A percentile compares a stretch with the other conserved stretches of the same genome.
Conservation (phyloP, 106 monocot species). For the Dactylorhiza incarnata region DNA sequence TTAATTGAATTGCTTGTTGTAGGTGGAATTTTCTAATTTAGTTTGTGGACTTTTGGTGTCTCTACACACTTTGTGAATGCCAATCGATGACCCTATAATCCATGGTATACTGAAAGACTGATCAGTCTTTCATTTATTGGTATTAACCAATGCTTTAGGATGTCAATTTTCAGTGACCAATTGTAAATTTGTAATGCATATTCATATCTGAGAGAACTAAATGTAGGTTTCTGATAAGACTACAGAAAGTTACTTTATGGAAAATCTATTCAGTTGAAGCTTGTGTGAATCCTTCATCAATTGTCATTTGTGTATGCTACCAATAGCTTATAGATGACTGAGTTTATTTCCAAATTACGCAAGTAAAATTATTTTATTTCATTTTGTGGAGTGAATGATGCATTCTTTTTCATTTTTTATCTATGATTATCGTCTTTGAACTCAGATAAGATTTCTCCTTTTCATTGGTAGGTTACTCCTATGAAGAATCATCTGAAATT, state of each 20-base stretch:
- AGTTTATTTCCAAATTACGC: neutral
- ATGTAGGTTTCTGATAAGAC: neutral
- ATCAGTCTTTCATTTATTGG: neutral
- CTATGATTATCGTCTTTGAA: neutral
- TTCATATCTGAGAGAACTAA: neutral
- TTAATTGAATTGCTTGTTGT: neutral
- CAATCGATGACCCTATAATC: neutral
- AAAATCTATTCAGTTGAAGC: neutral
- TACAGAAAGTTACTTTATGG: neutral
- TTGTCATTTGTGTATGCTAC: neutral
- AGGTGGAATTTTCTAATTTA: neutral
- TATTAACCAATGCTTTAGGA: neutral
- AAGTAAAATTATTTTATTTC: neutral
- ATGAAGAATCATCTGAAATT: constrained; percentile 89
- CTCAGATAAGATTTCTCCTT: neutral
- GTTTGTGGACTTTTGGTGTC: neutral
- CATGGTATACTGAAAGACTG: neutral
- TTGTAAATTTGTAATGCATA: neutral
- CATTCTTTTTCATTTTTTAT: neutral
- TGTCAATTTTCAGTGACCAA: neutral
- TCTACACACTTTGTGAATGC: neutral
- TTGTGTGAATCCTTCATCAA: neutral
- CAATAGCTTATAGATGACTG: neutral
- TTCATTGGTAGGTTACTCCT: constrained; percentile 54
- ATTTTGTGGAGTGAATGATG: neutral